Conservation (phyloP, 352 stramenopile genomes). For the Phytopythium delawarense region DNA sequence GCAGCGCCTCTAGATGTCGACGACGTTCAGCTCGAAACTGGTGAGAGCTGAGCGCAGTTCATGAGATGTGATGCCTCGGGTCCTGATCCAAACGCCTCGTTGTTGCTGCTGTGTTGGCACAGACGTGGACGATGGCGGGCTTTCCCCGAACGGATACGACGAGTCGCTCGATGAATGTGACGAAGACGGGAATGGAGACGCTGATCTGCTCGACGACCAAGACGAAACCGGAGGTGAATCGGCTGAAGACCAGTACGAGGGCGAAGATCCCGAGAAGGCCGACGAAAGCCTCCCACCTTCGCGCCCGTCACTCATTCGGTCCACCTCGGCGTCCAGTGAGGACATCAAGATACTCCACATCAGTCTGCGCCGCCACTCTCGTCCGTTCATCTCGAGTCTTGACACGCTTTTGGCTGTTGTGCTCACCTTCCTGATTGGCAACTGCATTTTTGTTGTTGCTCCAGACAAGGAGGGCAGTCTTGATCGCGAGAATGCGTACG, state of each 20-base stretch:
- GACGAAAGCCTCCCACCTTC: conserved; percentile 4
- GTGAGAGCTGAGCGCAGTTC: conserved; percentile 8
- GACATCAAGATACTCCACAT: conserved; percentile 61
- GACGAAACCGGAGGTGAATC: conserved; percentile 13
- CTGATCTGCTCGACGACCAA: conserved; percentile 8
- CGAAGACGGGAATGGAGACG: conserved; percentile 13
- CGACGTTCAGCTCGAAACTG: conserved; percentile 60
- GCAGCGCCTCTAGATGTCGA: conserved; percentile 36
- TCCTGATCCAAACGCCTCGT: neutral
- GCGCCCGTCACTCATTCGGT: neutral
- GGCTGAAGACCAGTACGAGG: conserved; percentile 15
- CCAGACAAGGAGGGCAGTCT: neutral
- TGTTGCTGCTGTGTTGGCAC: neutral
- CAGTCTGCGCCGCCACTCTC: conserved; percentile 42
- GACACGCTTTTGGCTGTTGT: neutral
- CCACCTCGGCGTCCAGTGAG: conserved; percentile 27
- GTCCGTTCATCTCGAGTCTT: conserved; percentile 20
- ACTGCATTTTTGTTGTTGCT: neutral
- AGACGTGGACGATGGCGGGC: conserved; percentile 31
- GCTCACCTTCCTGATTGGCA: neutral
- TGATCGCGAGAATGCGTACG: conserved; percentile 25
- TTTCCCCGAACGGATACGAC: conserved; percentile 22
- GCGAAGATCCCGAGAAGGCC: neutral
- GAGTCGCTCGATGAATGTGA: conserved; percentile 25
- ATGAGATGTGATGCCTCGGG: neutral